Evolutionary conservation across 2,329 filamentous ascomycete genomes (phyloP), one percentile per base, ranked within the genome.

Genomic region (Verticillium zaregamsianum): DNA sequence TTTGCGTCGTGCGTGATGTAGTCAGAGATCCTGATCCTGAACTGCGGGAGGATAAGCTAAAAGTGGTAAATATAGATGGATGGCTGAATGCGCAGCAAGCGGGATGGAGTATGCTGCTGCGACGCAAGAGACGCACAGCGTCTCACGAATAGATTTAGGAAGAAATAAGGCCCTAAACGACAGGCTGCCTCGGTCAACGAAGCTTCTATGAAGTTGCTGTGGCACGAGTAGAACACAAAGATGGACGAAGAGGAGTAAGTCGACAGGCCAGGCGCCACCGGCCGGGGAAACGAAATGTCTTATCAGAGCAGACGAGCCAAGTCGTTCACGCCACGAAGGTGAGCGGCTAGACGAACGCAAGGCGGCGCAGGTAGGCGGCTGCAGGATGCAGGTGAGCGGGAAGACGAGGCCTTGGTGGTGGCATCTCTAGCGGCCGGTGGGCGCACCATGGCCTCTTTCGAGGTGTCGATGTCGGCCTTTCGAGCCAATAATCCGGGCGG

Each of bases 151-250:
- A 55, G 57, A 35, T 62, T 37, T 14, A 56, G 55, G 23, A 62
- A 59, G 37, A 56, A 66, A 70, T 68, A 61, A 45, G 62, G 39
- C 55, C 58, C 59, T 66, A 67, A 78, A 77, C 67, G 76, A 77
- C 71, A 74, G 76, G 74, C 72, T 76, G 73, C 74, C 72, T 77
- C 75, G 77, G 64, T 79, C 77, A 78, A 79, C 77, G 75, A 79
- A 76, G 71, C 71, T 61, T 71, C 71, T 73, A 72, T 63, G 63
- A 64, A 12, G 25, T 32, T 33, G 45, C 11, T 49, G 8, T 49
- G 45, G 45, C 45, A 49, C 45, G 45, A 23, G 15, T 6, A 66
- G 54, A 59, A 57, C 39, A 33, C 55, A 32, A 28, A 32, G 61
- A 64, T 68, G 70, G 62, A 68, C 69, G 62, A 70, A 69, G 49